These are phyloP conservation scores for Rhodotorula toruloides DNA, from an alignment of 768 basidiomycete species.

Conservation along the genomic window DNA sequence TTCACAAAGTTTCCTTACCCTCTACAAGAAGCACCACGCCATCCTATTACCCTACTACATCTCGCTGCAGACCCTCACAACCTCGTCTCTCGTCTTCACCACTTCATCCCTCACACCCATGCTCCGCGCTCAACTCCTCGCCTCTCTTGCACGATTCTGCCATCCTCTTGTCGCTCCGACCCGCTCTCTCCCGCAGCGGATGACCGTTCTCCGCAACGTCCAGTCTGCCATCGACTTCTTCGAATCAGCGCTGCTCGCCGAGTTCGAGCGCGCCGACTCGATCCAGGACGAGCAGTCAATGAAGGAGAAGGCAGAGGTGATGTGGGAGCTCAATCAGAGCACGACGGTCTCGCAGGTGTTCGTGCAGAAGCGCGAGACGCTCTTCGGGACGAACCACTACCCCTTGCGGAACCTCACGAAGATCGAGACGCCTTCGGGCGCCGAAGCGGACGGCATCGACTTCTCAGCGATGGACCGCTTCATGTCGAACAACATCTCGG, in stretches of 20 bases:
- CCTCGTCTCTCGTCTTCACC: constrained; percentile 62
- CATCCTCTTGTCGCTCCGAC: constrained; percentile 62
- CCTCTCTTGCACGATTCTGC: constrained; percentile 71
- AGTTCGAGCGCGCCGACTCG: constrained; percentile 81
- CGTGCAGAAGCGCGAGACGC: constrained; percentile 90
- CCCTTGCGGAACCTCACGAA: constrained; percentile 64
- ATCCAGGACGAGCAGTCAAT: constrained; percentile 67
- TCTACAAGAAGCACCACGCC: constrained; percentile 46
- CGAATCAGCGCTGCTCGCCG: constrained; percentile 74
- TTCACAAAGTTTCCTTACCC: constrained; percentile 10
- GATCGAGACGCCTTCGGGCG: constrained; percentile 42
- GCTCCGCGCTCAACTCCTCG: constrained; percentile 56
- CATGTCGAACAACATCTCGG: constrained; percentile 62
- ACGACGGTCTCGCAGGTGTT: constrained; percentile 95
- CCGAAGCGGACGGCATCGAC: constrained; percentile 56
- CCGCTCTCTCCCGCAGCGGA: constrained; percentile 59
- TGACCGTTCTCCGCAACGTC: constrained; percentile 54
- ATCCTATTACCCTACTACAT: constrained; percentile 46
- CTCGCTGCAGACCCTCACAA: constrained; percentile 56
- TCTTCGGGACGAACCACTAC: constrained; percentile 81
- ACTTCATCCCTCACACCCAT: constrained; percentile 51
- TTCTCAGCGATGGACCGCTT: constrained; percentile 93
- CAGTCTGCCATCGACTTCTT: constrained; percentile 79
- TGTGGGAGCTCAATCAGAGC: constrained; percentile 69
- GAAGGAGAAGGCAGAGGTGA: constrained; percentile 72